These are phyloP conservation scores for Geotrichum carabidarum DNA, from an alignment of 1,139 yeast genomes.

Conservation along the genomic window DNA sequence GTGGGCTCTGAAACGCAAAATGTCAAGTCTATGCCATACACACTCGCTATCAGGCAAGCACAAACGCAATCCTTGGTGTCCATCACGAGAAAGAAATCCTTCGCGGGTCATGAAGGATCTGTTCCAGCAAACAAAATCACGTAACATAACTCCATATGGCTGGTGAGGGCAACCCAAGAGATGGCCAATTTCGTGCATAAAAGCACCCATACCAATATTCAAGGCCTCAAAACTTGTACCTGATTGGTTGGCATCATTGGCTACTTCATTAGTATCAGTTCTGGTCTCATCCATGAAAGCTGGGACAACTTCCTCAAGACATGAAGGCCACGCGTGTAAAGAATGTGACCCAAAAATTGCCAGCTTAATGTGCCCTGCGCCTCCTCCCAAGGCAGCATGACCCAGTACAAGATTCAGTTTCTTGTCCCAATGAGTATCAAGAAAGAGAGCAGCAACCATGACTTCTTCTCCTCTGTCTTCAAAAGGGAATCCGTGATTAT, in stretches of 20 bases:
- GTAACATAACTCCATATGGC: constrained; percentile 79
- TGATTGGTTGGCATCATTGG: constrained; percentile 80
- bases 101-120: constrained; percentile 79
- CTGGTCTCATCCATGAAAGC: constrained; percentile 67
- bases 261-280: constrained; percentile 63
- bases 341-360: constrained; percentile 96
- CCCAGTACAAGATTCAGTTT: constrained; percentile 57
- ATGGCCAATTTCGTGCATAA: constrained; percentile 94
- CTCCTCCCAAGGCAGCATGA: constrained; percentile 96
- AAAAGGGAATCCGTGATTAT: constrained; percentile 48
- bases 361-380: constrained; percentile 58
- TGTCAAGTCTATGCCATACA: constrained; percentile 81
- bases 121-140: constrained; percentile 78
- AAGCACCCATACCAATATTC: constrained; percentile 85
- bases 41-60: constrained; percentile 65
- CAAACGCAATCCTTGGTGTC: constrained; percentile 41
- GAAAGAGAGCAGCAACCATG: constrained; percentile 77
- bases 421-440: constrained; percentile 82
- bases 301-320: constrained; percentile 63
- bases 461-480: constrained; percentile 47
- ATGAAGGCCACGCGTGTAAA: constrained; percentile 80
- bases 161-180: constrained; percentile 88
- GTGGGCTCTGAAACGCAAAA: constrained; percentile 71
- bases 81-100: constrained; percentile 50
- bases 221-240: constrained; percentile 89